Conservation (phyloP, 2,329 filamentous ascomycete species). For the Arachnopeziza araneosa region DNA sequence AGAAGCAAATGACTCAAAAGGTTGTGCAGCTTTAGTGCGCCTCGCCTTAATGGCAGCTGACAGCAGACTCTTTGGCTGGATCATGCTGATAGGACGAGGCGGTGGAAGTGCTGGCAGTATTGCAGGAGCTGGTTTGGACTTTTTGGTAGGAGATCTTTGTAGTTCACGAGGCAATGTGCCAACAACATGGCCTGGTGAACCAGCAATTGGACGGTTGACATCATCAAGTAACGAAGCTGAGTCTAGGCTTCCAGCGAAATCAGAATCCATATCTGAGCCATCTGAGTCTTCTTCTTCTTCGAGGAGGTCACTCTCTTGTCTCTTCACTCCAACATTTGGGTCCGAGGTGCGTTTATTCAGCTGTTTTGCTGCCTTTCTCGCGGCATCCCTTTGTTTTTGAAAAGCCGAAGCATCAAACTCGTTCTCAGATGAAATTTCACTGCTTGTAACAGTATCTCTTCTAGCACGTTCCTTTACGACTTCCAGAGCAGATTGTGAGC, state of each 20-base stretch:
- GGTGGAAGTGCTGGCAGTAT: conserved; percentile 64
- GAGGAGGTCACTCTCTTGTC: conserved; percentile 39
- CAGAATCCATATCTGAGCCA: conserved; percentile 56
- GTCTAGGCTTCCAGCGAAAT: conserved; percentile 63
- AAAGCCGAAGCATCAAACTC: conserved; percentile 65
- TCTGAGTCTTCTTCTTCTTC: conserved; percentile 54
- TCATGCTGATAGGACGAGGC: conserved; percentile 60
- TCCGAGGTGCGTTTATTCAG: conserved; percentile 50
- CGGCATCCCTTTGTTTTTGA: conserved; percentile 56
- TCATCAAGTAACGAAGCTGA: conserved; percentile 66
- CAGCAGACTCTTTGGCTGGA: conserved; percentile 64
- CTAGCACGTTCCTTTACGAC: conserved; percentile 63
- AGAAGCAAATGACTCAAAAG: conserved; percentile 71
- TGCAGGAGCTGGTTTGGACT: conserved; percentile 50
- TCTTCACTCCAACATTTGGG: conserved; percentile 33
- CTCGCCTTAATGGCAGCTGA: conserved; percentile 69
- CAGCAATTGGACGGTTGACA: conserved; percentile 51
- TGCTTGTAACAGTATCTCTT: conserved; percentile 74
- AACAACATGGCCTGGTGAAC: conserved; percentile 53
- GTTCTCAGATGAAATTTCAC: conserved; percentile 78
- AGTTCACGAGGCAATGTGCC: conserved; percentile 59
- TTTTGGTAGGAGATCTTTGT: conserved; percentile 58
- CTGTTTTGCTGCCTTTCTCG: conserved; percentile 47
- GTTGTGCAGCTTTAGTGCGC: conserved; percentile 61
- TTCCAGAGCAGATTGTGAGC: conserved; percentile 67